Evolutionary conservation across 2,329 filamentous ascomycete species (phyloP), one percentile per base, ranked within the genome.

Genomic region (Dothiorella sarmentorum): DNA sequence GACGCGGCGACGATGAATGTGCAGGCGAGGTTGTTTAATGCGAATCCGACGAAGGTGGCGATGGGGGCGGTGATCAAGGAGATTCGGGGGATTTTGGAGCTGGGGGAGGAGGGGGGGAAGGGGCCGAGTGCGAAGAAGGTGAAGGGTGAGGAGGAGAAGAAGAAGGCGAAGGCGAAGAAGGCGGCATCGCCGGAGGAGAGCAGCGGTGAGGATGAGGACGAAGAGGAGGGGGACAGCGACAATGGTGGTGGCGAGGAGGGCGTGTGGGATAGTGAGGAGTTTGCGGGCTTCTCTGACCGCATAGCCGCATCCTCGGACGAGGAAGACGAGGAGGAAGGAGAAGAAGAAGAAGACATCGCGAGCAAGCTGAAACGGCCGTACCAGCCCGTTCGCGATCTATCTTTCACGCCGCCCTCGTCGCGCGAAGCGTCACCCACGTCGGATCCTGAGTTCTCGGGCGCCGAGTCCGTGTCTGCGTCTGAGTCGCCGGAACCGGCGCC

Each of bases 1-100:
- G 78, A 79, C 59, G 62, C 73, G 0, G 78, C 80, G 1, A 74
- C 78, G 55, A 73, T 81, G 17, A 86, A 86, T 71, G 82, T 87
- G 13, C 73, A 78, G 45, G 84, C 82, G 13, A 72, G 84, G 55
- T 63, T 87, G 53, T 85, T 82, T 66, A 86, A 84, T 61, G 82
- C 83, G 13, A 80, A 77, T 56, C 82, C 81, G 0, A 82, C 85
- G 11, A 81, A 80, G 68, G 78, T 81, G 62, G 80, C 77, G 2
- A 68, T 85, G 42, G 76, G 78, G 20, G 74, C 74, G 33, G 73
- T 80, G 24, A 63, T 78, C 29, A 69, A 69, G 3, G 75, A 75
- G 31, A 63, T 80, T 58, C 75, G 75, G 65, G 63, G 53, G 2
- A 74, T 75, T 37, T 64, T 78, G 27, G 72, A 71, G 0, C 56